Conservation (phyloP, 2,329 filamentous ascomycete genomes). For the Botryotinia calthae region DNA sequence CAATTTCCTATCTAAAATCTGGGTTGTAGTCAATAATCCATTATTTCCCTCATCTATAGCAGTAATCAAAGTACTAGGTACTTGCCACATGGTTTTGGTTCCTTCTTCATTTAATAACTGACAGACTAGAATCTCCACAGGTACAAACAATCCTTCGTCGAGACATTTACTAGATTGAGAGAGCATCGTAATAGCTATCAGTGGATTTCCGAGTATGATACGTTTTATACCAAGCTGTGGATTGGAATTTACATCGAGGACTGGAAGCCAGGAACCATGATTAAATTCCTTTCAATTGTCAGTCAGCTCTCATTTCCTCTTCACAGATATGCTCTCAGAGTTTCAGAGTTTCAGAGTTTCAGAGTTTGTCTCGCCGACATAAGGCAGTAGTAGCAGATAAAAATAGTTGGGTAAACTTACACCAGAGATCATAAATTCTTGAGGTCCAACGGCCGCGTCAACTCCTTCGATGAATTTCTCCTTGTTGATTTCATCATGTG, state of each 20-base stretch:
- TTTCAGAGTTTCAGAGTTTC: too few relatives aligned
- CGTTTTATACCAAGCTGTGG: conserved; percentile 23
- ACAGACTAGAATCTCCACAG: conserved; percentile 29
- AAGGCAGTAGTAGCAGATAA: neutral
- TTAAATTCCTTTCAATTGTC: conserved; percentile 26
- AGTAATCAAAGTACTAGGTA: conserved; percentile 28
- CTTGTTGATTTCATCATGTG: conserved; percentile 6
- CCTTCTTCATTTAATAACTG: conserved; percentile 23
- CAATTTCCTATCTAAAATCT: conserved; percentile 27
- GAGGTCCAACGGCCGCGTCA: conserved; percentile 22
- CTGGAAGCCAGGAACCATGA: conserved; percentile 28
- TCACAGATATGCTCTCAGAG: neutral
- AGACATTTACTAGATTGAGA: conserved; percentile 23
- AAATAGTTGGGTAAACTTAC: conserved; percentile 12
- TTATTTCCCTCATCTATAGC: conserved; percentile 18
- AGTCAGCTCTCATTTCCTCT: neutral
- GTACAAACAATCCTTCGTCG: conserved; percentile 28
- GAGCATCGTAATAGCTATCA: conserved; percentile 33
- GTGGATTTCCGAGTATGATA: conserved; percentile 32
- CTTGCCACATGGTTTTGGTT: conserved; percentile 27
- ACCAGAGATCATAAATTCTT: conserved; percentile 31
- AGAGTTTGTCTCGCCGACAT: neutral
- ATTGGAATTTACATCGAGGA: conserved; percentile 25
- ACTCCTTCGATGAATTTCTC: conserved; percentile 22
- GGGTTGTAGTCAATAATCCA: conserved; percentile 23